These are phyloP conservation scores for Excoecaria cochinchinensis DNA, from an alignment of 345 rosid species.

Conservation along the genomic window DNA sequence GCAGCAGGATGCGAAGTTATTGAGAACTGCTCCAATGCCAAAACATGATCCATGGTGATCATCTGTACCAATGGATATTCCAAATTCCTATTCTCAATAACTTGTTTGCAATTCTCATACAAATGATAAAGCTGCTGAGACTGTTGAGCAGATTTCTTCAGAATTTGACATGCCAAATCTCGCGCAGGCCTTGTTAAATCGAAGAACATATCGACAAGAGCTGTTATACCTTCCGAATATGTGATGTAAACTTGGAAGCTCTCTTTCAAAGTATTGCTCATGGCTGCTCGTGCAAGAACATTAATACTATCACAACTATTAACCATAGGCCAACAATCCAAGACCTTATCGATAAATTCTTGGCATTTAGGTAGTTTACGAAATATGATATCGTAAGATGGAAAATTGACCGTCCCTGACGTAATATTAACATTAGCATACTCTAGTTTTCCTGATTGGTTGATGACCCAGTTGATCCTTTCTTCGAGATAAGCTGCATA, in stretches of 20 bases:
- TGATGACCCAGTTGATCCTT: conserved; percentile 76
- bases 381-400: conserved; percentile 50
- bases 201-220: conserved; percentile 54
- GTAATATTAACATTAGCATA: conserved; percentile 33
- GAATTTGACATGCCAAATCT: conserved; percentile 59
- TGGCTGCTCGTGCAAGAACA: conserved; percentile 52
- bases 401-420: conserved; percentile 38
- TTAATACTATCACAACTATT: too few relatives aligned
- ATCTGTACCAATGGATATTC: conserved; percentile 67
- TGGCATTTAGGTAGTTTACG: conserved; percentile 69
- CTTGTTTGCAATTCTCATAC: conserved; percentile 55
- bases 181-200: conserved; percentile 64
- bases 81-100: conserved; percentile 48
- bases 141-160: conserved; percentile 61
- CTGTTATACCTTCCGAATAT: conserved; percentile 48
- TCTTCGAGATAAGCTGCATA: conserved; percentile 73
- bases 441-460: conserved; percentile 84
- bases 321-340: conserved; percentile 47
- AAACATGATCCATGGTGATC: conserved; percentile 53
- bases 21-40: conserved; percentile 56
- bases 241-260: conserved; percentile 75
- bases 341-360: conserved; percentile 53
- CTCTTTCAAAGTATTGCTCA: conserved; percentile 68
- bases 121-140: conserved; percentile 46
- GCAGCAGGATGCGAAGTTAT: conserved; percentile 6